Conservation (phyloP, 306 rosid genomes). For the Quillaja saponaria region DNA sequence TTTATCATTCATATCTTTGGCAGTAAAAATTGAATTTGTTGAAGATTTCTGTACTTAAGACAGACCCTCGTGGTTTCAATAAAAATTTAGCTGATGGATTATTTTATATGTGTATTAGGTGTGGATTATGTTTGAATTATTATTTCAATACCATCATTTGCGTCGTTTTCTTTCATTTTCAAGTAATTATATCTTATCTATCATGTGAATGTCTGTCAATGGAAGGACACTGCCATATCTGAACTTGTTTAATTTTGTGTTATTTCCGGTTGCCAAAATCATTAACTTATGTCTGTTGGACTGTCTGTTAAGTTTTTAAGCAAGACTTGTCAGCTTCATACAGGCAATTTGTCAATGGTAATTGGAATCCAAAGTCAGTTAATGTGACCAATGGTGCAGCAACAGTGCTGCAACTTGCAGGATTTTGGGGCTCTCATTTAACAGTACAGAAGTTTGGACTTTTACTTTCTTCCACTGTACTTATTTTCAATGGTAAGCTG, state of each 20-base stretch:
- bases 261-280: not conserved
- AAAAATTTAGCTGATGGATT: constrained; percentile 45
- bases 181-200: not conserved
- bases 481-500: no score
- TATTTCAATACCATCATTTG: not conserved
- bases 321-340: constrained; percentile 33
- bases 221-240: not conserved
- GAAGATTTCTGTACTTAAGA: constrained; percentile 57
- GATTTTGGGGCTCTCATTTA: constrained; percentile 30
- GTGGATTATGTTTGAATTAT: constrained; percentile 29
- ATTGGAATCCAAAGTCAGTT: constrained; percentile 58
- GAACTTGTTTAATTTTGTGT: not conserved
- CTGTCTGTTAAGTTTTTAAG: constrained; percentile 13
- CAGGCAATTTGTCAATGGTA: constrained; percentile 38
- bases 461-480: no score
- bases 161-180: not conserved
- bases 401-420: constrained; percentile 32
- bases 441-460: no score
- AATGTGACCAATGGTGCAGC: constrained; percentile 46
- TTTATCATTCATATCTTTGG: constrained; percentile 50
- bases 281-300: constrained; percentile 26
- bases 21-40: constrained; percentile 51
- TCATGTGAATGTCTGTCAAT: not conserved
- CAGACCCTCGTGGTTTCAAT: constrained; percentile 57
- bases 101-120: constrained; percentile 22